A percentile compares a stretch with the other conserved stretches of the same genome.
Conservation (phyloP, 345 rosid genomes). For the Euphorbia peplus region DNA sequence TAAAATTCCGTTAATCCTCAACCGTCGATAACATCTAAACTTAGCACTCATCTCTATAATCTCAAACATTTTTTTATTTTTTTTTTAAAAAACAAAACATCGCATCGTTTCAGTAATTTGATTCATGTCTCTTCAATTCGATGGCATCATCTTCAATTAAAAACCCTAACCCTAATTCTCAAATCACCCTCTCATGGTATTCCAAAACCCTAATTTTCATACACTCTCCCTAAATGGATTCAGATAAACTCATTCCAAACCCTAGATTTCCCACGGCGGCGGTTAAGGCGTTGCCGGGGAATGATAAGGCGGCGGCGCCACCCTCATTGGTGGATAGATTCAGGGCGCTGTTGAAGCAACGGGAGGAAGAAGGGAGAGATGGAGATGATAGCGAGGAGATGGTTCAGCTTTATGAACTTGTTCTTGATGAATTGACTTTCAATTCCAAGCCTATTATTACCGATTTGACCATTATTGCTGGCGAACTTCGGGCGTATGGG, state of each 20-base stretch:
- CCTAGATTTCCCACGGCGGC: background rate
- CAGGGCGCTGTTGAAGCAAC: constrained; percentile 59
- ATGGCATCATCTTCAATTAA: background rate
- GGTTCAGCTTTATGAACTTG: constrained; percentile 63
- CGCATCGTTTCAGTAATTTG: background rate
- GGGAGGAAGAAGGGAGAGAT: constrained; percentile 46
- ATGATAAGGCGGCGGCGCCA: constrained; percentile 51
- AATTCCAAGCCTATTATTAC: constrained; percentile 97
- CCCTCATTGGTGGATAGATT: constrained; percentile 61
- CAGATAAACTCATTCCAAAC: constrained; percentile 9
- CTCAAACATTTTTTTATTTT: too few species aligned
- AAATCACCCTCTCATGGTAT: constrained; percentile 1
- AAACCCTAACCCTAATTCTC: constrained; percentile 6
- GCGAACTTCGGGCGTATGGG: constrained; percentile 71
- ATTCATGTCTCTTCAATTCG: background rate
- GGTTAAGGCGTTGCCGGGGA: background rate
- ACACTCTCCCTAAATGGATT: constrained; percentile 8
- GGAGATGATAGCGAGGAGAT: constrained; percentile 49
- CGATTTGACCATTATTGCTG: constrained; percentile 94
- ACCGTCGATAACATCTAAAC: background rate
- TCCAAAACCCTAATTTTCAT: constrained; percentile 14
- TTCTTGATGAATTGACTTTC: constrained; percentile 70
- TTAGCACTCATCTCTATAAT: background rate
- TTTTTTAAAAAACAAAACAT: background rate
- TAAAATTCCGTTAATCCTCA: background rate